These are phyloP conservation scores for Termitomyces titanicus DNA, from an alignment of 768 basidiomycete species.

Conservation along the genomic window DNA sequence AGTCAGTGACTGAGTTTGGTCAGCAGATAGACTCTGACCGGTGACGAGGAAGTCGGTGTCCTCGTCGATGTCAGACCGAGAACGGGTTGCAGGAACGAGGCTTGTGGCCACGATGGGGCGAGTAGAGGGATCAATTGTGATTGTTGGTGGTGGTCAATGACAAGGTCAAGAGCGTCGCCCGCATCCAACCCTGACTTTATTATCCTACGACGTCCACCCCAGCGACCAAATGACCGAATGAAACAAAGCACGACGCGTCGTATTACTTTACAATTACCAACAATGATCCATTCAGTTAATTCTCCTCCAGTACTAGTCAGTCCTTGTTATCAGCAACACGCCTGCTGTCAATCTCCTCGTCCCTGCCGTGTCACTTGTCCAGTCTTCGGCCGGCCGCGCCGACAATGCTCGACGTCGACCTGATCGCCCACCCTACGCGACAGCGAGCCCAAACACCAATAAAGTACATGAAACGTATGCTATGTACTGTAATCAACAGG, in stretches of 20 bases:
- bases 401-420: too few species aligned
- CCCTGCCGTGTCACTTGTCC: too few species aligned
- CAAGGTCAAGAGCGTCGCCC: conserved; percentile 6
- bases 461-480: neutral
- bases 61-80: conserved; percentile 60
- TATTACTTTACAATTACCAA: neutral
- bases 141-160: conserved; percentile 4
- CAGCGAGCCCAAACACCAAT: neutral
- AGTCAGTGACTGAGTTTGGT: conserved; percentile 12
- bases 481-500: too few species aligned
- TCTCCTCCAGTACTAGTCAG: too few species aligned
- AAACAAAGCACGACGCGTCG: conserved; percentile 21
- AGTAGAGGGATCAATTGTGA: conserved; percentile 69
- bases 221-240: conserved; percentile 12
- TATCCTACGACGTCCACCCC: conserved; percentile 13
- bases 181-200: conserved; percentile 8
- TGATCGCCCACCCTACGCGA: neutral
- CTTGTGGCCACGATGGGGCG: conserved; percentile 38
- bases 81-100: conserved; percentile 64
- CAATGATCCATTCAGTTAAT: too few species aligned
- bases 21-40: conserved; percentile 27
- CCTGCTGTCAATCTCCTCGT: too few species aligned
- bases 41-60: conserved; percentile 25
- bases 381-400: neutral
- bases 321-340: too few species aligned